Base-by-base conservation (phyloP, 2,329 filamentous ascomycete species). In the Ophiosphaerella narmari region DNA sequence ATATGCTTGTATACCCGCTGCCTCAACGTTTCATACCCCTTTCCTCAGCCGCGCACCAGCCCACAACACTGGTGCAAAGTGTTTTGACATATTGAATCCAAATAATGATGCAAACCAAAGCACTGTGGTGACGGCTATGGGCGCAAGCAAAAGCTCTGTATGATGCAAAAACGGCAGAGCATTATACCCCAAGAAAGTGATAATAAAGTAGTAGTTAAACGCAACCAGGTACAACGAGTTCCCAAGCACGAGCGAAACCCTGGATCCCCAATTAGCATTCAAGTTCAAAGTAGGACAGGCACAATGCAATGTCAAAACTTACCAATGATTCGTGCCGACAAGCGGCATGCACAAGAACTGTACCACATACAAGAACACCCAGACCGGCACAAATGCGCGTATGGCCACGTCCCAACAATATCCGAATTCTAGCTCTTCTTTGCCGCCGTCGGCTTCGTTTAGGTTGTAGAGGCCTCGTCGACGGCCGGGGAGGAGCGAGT, bases 351-450 rank as follows among this genome's bases (percentile, higher is more conserved):
- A 79, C 36, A 88, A 71, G 68, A 87, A 88, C 62, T 88, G 86
- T 35, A 87, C 73, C 40, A 87, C 83, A 58, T 87, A 86, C 23
- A 88, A 76, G 63, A 86, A 85, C 23, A 86, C 78, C 77, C 86
- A 88, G 4, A 87, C 78, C 0, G 86, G 85, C 58, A 88, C 85
- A 70, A 87, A 88, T 0, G 85, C 85, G 33, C 86, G 78, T 34
- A 86, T 88, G 0, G 83, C 82, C 16, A 86, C 86, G 74, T 88
- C 86, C 72, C 87, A 88, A 69, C 86, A 88, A 67, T 88, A 88
- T 45, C 86, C 86, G 72, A 88, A 88, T 65, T 88, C 86, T 54
- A 88, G 70, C 52, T 82, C 82, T 46, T 87, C 84, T 18, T 63
- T 68, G 26, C 80, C 80, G 6, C 55, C 56, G 9, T 76, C 77